These are phyloP conservation scores for Globisporangium canariense DNA, from an alignment of 352 stramenopile species.

Conservation along the genomic window DNA sequence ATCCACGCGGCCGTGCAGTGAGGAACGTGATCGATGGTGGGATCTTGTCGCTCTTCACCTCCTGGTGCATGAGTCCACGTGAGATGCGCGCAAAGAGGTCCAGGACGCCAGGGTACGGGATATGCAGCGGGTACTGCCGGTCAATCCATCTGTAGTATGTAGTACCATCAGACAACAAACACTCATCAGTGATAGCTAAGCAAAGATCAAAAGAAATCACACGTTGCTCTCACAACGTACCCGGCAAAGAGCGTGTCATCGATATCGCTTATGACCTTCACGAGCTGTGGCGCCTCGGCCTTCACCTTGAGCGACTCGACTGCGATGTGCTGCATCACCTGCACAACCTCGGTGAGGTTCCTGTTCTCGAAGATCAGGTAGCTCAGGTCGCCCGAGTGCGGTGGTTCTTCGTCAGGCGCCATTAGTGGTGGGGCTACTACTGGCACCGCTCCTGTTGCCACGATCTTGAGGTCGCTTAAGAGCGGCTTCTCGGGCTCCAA, in stretches of 20 bases:
- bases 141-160: slow-evolving; percentile 49
- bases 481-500: not conserved
- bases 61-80: slow-evolving; percentile 34
- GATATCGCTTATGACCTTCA: slow-evolving; percentile 88
- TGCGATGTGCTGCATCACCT: slow-evolving; percentile 82
- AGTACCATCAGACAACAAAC: not conserved
- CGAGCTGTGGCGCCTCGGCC: slow-evolving; percentile 41
- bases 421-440: not conserved
- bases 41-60: slow-evolving; percentile 27
- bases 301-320: slow-evolving; percentile 74
- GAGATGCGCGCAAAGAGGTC: slow-evolving; percentile 70
- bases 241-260: slow-evolving; percentile 81
- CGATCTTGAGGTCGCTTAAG: not conserved
- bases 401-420: slow-evolving; percentile 30
- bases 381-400: slow-evolving; percentile 70
- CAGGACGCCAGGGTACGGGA: slow-evolving; percentile 75
- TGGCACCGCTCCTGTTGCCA: not conserved
- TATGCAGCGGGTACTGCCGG: slow-evolving; percentile 67
- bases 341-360: slow-evolving; percentile 76
- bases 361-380: slow-evolving; percentile 76
- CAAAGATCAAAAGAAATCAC: not conserved
- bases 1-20: slow-evolving; percentile 73
- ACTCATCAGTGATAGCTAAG: not conserved
- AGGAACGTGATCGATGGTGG: slow-evolving; percentile 76
- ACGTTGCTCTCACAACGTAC: slow-evolving; percentile 6